Evolutionary conservation across 352 stramenopile genomes (phyloP), one percentile per base, ranked within the genome.

Genomic region (Peronosclerospora sorghi): DNA sequence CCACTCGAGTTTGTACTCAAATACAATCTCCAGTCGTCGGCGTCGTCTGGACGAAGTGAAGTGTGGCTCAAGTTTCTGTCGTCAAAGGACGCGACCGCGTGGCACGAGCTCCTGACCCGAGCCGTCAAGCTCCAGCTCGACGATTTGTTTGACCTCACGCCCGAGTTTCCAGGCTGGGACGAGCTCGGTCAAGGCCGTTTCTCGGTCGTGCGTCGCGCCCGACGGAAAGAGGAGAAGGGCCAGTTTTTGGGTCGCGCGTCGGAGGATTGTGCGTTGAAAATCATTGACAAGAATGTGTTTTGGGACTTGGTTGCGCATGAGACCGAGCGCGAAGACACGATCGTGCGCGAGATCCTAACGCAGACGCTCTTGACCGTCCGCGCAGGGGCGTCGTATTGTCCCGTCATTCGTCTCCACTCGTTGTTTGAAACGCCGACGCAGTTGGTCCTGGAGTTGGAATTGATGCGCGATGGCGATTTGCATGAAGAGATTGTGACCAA

Each of bases 281-380:
- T 98, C 47, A 86, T 98, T 24, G 94, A 98, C 61, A 96, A 98
- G 51, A 72, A 70, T 32, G 59, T 78, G 19, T 91, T 91, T 48
- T 88, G 78, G 78, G 68, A 93, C 38, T 68, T 93, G n/a, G 80
- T 96, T 9, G 69, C 81, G n/a, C 55, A 75, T 30, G 84, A 94
- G 27, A 86, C 82, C 8, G 82, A 94, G 48, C 78, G 86, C 30
- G 67, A 91, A 51, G 77, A 94, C 41, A 92, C 75, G 7, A 64
- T 95, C 3, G 69, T 90, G 27, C 72, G 76, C 9, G 75, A 95
- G 38, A 83, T 91, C 26, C 61, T 88, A 28, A 91, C 76, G 36
- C 79, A 91, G 46, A 83, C 60, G 41, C 35, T 89, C 39, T 49
- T 91, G 32, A 91, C 79, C 7, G 55, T 85, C 9, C 76, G 74